These are phyloP conservation scores for Rhizophagus prolifer DNA, from an alignment of 192 early-diverging fungal genomes.

Conservation along the genomic window DNA sequence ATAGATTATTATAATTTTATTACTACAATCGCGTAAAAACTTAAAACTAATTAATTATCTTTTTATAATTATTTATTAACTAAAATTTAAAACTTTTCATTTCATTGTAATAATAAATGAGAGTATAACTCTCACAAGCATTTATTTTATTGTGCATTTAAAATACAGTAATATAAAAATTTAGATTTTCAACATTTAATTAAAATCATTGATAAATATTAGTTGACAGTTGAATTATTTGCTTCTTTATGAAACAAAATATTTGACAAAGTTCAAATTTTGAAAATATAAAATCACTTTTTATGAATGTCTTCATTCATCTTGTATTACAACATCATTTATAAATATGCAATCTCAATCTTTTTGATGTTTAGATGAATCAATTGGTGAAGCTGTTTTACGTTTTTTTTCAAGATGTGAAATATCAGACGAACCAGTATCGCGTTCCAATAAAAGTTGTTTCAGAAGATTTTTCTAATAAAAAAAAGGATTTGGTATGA, in stretches of 20 bases:
- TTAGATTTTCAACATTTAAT: neutral
- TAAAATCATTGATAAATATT: neutral
- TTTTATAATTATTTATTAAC: neutral
- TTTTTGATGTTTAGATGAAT: conserved; percentile 23
- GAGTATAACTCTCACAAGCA: neutral
- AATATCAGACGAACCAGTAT: neutral
- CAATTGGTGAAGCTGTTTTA: conserved; percentile 6
- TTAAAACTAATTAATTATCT: neutral
- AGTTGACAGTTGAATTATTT: neutral
- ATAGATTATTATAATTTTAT: neutral
- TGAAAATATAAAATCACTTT: neutral
- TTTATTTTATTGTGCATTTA: neutral
- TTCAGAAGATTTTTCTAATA: conserved; percentile 31
- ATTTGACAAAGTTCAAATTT: neutral
- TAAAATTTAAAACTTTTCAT: neutral
- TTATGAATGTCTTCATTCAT: no score
- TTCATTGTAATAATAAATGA: neutral
- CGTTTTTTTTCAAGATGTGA: conserved; percentile 22
- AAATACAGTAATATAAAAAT: neutral
- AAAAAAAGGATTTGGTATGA: neutral
- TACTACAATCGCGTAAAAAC: neutral
- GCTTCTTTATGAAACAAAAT: no score
- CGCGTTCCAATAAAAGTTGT: conserved; percentile 13
- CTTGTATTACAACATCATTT: no score
- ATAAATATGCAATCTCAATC: conserved; percentile 12